A percentile compares a stretch with the other conserved stretches of the same genome.
These are phyloP conservation scores for Colletotrichum liaoningense DNA, from an alignment of 2,329 filamentous ascomycete genomes.

Conservation along the genomic window DNA sequence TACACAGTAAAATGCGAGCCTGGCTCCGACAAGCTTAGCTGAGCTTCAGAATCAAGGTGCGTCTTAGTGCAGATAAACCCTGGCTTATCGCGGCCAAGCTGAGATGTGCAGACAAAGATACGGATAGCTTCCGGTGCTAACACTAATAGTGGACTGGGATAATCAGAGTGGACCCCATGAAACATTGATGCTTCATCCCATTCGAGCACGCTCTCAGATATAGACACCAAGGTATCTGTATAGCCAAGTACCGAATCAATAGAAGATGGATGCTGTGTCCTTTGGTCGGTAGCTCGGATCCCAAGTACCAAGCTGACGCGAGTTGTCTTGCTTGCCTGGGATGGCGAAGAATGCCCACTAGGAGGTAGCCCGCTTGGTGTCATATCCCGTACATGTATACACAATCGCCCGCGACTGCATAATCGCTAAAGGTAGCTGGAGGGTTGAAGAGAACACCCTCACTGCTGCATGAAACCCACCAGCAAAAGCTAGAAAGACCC, in stretches of 20 bases:
- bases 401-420: not conserved
- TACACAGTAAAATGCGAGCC: not conserved
- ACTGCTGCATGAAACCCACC: constrained; percentile 33
- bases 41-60: not conserved
- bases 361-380: not conserved
- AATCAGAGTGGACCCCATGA: constrained; percentile 11
- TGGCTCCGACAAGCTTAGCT: not conserved
- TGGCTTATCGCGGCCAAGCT: not conserved
- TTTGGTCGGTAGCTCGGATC: not conserved
- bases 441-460: constrained; percentile 26
- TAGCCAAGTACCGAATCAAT: not conserved
- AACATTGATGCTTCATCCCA: constrained; percentile 31
- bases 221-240: not conserved
- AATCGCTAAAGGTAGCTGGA: not conserved
- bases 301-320: not conserved
- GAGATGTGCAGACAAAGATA: not conserved
- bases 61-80: not conserved
- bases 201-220: not conserved
- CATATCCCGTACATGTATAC: not conserved
- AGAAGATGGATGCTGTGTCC: not conserved
- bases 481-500: constrained; percentile 21
- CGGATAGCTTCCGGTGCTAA: constrained; percentile 10
- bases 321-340: constrained; percentile 13
- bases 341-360: not conserved
- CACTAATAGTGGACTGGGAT: not conserved